Conservation (phyloP, 352 stramenopile species). For the Phytopythium boreale region DNA sequence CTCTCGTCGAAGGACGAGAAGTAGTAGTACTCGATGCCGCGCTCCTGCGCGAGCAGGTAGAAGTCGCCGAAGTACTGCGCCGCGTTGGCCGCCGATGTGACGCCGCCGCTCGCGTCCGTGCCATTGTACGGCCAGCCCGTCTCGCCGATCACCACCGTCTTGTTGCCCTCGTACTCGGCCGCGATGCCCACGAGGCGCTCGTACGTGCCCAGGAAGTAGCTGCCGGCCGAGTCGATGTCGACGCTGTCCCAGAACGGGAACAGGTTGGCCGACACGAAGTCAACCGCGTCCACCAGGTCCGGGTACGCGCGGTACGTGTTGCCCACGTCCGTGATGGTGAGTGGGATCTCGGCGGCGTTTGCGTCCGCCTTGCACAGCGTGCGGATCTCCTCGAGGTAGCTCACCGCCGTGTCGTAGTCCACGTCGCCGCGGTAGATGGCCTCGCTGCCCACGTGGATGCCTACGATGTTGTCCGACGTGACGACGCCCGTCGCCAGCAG, state of each 20-base stretch:
- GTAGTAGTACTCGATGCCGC: constrained; percentile 62
- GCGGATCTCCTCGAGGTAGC: constrained; percentile 58
- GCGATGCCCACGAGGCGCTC: constrained; percentile 31
- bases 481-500: constrained; percentile 38
- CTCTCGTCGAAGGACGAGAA: constrained; percentile 65
- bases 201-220: constrained; percentile 34
- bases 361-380: constrained; percentile 23
- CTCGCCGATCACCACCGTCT: constrained; percentile 65
- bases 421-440: constrained; percentile 63
- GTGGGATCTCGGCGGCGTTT: constrained; percentile 27
- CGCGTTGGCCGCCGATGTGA: constrained; percentile 31
- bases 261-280: constrained; percentile 58
- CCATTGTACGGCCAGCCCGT: constrained; percentile 60
- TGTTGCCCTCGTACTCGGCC: constrained; percentile 24
- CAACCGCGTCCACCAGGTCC: constrained; percentile 49
- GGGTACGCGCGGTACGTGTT: constrained; percentile 51
- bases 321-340: constrained; percentile 63
- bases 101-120: constrained; percentile 22
- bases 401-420: constrained; percentile 32
- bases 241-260: constrained; percentile 72
- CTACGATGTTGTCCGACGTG: constrained; percentile 33
- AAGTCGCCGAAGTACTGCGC: constrained; percentile 65
- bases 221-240: constrained; percentile 24
- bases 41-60: constrained; percentile 40
- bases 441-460: constrained; percentile 70